phyloP scores from a whole-genome alignment of 306 rosid species.

The Vigna trinervia region DNA sequence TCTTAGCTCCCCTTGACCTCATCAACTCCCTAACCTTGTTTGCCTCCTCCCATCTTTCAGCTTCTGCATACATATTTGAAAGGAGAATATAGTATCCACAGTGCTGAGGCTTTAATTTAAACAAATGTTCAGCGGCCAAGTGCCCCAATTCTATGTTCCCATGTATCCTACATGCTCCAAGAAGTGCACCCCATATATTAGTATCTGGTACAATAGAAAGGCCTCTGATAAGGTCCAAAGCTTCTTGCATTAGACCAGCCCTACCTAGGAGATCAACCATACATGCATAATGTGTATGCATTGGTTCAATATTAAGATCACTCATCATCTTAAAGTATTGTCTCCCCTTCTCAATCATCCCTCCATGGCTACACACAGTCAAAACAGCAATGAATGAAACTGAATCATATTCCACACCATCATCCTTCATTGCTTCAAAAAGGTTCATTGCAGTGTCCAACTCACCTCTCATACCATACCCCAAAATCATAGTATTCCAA shows the following conservation, averaged over 20 bases:
- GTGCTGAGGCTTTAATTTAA: slow-evolving; percentile 73
- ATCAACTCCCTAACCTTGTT: slow-evolving; percentile 76
- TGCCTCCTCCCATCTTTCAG: slow-evolving; percentile 92
- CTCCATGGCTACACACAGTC: slow-evolving; percentile 92
- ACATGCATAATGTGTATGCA: slow-evolving; percentile 82
- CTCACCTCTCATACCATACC: slow-evolving; percentile 88
- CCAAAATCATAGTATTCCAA: slow-evolving; percentile 97
- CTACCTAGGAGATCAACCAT: slow-evolving; percentile 93
- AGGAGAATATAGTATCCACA: slow-evolving; percentile 87
- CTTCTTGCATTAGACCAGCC: slow-evolving; percentile 81
- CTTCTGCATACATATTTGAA: slow-evolving; percentile 91
- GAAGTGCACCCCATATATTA: slow-evolving; percentile 88
- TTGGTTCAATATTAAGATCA: slow-evolving; percentile 64
- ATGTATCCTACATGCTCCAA: slow-evolving; percentile 86
- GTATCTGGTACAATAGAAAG: slow-evolving; percentile 72
- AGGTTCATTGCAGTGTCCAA: slow-evolving; percentile 66
- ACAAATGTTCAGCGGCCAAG: slow-evolving; percentile 83
- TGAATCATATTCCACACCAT: slow-evolving; percentile 66
- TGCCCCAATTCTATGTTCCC: slow-evolving; percentile 74
- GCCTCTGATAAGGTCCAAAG: slow-evolving; percentile 65
- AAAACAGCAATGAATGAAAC: slow-evolving; percentile 87
- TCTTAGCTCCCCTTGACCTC: slow-evolving; percentile 78
- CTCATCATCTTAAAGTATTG: slow-evolving; percentile 68
- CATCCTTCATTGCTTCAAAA: slow-evolving; percentile 77
- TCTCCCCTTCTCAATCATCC: slow-evolving; percentile 71